Base-by-base conservation (phyloP, 257 asterid genomes). In the Cynanchum wilfordii region DNA sequence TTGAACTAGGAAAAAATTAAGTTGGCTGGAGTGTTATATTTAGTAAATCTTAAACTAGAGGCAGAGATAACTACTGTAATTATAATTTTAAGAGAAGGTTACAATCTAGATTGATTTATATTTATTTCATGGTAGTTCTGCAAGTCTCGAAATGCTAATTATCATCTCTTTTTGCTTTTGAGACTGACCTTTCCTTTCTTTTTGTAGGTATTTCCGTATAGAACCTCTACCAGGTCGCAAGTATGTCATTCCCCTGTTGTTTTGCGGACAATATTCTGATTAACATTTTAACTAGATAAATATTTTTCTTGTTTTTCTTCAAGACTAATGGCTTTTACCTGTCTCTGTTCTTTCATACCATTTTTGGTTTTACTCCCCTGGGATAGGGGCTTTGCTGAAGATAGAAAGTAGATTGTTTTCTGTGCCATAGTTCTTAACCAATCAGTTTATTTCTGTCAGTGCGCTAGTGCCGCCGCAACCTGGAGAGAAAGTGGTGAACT, bases 211-310 rank as follows among this genome's bases (percentile, higher is more conserved):
- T 80, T 94, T 94, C 52, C 93, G 98, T 79, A 76, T 89, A 89
- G 99, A 94, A 72, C 97, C 99, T 84, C 80, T 87, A 67, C 95
- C 98, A 20, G 99, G 99, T 50, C 92, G 96, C 89, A 94, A 94
- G 99, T 94, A 90, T 66, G 99, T 72, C 57, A 19, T 71, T 17
- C 62, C 63, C 63, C 54, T 71, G 67, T 66, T 69, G 36, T 49
- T 51, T 78, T 67, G 25, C 66, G 67, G 17, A 33, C 20, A 30
- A 36, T 40, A 47, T 19, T 65, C 55, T 59, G 54, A 57, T 75
- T 15, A 52, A n/a, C 7, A 59, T 52, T 47, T 68, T 16, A 2
- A 30, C 19, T 42, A 55, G 63, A 59, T 68, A 24, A 52, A 15
- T 33, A 11, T 54, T 30, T 30, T 68, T 42, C 42, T 59, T 59